A percentile compares a stretch with the other conserved stretches of the same genome.
phyloP scores from a whole-genome alignment of 2,329 filamentous ascomycete species.

The Leptographium flavum region DNA sequence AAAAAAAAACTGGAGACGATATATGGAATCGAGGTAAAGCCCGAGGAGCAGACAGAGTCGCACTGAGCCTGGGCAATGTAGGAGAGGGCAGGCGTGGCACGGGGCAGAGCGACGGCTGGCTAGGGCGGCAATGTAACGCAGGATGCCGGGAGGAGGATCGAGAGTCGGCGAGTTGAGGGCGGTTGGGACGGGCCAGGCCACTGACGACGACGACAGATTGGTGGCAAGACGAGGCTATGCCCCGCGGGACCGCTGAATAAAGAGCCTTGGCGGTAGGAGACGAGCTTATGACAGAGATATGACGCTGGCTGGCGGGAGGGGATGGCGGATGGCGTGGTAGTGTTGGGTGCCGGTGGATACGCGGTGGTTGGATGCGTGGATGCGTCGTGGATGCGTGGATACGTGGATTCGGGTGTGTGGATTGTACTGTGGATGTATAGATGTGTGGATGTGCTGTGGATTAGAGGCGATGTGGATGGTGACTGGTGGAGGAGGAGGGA shows the following conservation, averaged over 20 bases:
- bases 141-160: background rate
- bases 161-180: background rate
- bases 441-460: no score
- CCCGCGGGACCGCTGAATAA: background rate
- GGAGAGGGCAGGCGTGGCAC: background rate
- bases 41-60: no score
- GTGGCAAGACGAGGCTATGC: background rate
- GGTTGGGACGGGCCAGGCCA: no score
- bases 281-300: background rate
- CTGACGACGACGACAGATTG: no score
- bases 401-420: background rate
- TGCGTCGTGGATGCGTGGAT: background rate
- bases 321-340: background rate
- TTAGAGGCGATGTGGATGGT: background rate
- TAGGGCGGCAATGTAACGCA: background rate
- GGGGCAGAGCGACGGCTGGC: background rate
- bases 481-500: background rate
- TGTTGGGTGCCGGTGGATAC: background rate
- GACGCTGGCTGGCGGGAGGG: background rate
- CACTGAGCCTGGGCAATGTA: no score
- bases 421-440: background rate
- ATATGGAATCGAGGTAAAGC: background rate
- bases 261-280: background rate
- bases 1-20: background rate
- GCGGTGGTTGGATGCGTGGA: no score